Evolutionary conservation across 176 grass and related monocot species (phyloP).

Genomic region (Alopecurus myosuroides): DNA sequence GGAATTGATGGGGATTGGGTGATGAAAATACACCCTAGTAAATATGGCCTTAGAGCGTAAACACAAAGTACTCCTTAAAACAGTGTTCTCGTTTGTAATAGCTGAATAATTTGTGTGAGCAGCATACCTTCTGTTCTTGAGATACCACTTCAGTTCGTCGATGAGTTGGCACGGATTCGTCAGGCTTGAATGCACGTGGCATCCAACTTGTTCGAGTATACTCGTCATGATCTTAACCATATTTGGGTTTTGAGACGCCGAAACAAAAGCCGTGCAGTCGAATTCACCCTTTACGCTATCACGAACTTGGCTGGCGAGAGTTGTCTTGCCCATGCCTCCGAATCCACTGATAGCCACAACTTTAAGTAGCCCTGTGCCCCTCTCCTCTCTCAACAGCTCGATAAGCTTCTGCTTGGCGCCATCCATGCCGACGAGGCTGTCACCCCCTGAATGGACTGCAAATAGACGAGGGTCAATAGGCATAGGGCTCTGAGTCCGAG

Average conservation of each 20-base stretch:
- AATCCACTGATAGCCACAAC: neutral
- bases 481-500: neutral
- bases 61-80: neutral
- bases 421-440: neutral
- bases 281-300: neutral
- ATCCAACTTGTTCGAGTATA: neutral
- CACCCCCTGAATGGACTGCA: neutral
- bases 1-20: too few relatives aligned
- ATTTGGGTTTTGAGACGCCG: neutral
- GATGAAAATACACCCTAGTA: too few relatives aligned
- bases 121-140: neutral
- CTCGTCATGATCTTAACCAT: neutral
- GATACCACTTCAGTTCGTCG: neutral
- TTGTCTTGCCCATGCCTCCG: constrained; percentile 26
- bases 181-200: too few relatives aligned
- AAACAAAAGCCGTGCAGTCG: neutral
- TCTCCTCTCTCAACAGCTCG: neutral
- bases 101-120: neutral
- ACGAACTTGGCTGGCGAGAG: neutral
- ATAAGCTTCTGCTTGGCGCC: neutral
- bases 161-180: neutral
- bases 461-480: neutral
- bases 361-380: neutral
- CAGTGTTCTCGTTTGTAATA: neutral
- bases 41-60: too few relatives aligned